Evolutionary conservation across 176 grass and related monocot species (phyloP).

Genomic region (Zoysia japonica): DNA sequence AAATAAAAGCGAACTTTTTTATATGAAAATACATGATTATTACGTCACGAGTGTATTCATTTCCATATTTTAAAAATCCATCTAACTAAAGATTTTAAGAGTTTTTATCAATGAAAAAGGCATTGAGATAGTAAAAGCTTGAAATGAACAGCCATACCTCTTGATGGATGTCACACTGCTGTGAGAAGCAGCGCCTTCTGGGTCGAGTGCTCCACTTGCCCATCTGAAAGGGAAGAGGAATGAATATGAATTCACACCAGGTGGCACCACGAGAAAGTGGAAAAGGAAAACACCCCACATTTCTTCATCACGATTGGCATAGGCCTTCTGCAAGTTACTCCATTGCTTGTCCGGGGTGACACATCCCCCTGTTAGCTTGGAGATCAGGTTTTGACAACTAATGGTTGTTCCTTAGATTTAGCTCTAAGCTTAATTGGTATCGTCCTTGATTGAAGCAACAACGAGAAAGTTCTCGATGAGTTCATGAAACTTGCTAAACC

Average conservation of each 20-base stretch:
- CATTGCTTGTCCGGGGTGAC: conserved; percentile 35
- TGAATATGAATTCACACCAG: conserved; percentile 28
- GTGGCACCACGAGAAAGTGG: conserved; percentile 13
- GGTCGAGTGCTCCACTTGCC: conserved; percentile 96
- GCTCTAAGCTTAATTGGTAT: neutral
- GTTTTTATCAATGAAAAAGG: neutral
- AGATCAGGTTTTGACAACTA: neutral
- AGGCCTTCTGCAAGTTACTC: conserved; percentile 12
- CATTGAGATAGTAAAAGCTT: neutral
- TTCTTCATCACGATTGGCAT: conserved; percentile 28
- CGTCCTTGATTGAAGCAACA: neutral
- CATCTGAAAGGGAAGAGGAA: conserved; percentile 60
- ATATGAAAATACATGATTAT: neutral
- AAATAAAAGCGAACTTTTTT: neutral
- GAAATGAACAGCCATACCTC: conserved; percentile 54
- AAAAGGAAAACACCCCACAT: conserved; percentile 22
- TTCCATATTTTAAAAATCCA: neutral
- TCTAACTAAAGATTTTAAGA: neutral
- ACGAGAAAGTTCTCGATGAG: neutral
- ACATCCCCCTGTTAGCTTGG: conserved; percentile 30
- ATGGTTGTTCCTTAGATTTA: neutral
- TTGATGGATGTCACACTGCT: conserved; percentile 81
- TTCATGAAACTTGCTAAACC: neutral
- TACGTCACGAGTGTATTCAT: neutral
- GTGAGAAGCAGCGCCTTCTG: conserved; percentile 56